Percentiles rank a stretch among this genome's conserved stretches.
Evolutionary conservation across 2,329 filamentous ascomycete genomes (phyloP).

Genomic region (Ramularia endophylla): DNA sequence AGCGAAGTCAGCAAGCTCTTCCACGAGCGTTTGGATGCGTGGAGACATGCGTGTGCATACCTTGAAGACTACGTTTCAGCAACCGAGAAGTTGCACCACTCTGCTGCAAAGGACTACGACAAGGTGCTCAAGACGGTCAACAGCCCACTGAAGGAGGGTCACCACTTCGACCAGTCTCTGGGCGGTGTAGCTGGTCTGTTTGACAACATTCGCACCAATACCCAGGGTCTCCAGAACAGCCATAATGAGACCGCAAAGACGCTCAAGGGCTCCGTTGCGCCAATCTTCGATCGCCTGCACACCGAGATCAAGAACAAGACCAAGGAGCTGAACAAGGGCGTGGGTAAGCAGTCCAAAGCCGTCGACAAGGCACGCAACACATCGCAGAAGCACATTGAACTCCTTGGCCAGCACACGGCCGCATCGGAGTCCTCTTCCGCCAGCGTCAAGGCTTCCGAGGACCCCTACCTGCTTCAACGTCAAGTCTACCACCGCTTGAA

Average conservation of each 20-base stretch:
- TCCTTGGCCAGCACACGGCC: conserved; percentile 80
- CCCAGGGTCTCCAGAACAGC: conserved; percentile 81
- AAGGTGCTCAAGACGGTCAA: conserved; percentile 89
- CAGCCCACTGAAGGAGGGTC: conserved; percentile 76
- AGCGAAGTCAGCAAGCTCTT: conserved; percentile 57
- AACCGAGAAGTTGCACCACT: conserved; percentile 79
- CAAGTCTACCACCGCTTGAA: conserved; percentile 77
- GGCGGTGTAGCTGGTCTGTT: conserved; percentile 86
- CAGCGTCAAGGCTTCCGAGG: conserved; percentile 64
- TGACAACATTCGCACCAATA: conserved; percentile 89
- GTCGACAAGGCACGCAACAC: conserved; percentile 80
- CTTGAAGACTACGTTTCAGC: conserved; percentile 83
- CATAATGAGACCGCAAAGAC: conserved; percentile 89
- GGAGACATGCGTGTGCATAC: conserved; percentile 90
- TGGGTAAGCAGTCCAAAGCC: conserved; percentile 77
- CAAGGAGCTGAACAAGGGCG: conserved; percentile 79
- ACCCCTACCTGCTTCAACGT: conserved; percentile 82
- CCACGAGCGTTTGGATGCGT: conserved; percentile 81
- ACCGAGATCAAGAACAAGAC: conserved; percentile 95
- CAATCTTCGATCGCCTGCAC: conserved; percentile 84
- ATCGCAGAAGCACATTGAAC: conserved; percentile 95
- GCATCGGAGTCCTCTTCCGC: conserved; percentile 70
- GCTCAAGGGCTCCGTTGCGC: conserved; percentile 78
- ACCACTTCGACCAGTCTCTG: conserved; percentile 88
- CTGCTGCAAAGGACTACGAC: conserved; percentile 90